Conservation (phyloP, 352 stramenopile genomes). For the Pythium dissimile region DNA sequence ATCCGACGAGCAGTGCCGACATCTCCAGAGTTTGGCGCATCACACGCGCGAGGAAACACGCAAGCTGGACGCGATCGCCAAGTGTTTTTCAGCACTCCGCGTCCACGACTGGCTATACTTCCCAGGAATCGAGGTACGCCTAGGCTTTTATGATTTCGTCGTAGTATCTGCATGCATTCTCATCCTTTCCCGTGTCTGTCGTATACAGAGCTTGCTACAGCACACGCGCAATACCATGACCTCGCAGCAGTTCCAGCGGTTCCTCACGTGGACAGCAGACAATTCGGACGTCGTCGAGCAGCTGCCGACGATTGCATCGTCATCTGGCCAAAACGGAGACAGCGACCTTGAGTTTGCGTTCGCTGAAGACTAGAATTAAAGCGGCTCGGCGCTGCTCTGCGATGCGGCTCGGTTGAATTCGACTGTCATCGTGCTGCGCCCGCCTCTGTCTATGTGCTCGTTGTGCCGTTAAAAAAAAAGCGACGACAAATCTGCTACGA, state of each 20-base stretch:
- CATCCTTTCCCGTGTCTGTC: not conserved
- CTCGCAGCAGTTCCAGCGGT: constrained; percentile 77
- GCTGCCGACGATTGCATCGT: constrained; percentile 43
- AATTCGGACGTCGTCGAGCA: constrained; percentile 71
- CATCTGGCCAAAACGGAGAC: constrained; percentile 28
- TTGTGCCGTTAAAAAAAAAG: constrained; percentile 4
- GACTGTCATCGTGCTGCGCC: too few species aligned
- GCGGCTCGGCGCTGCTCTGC: not conserved
- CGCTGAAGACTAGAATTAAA: constrained; percentile 48
- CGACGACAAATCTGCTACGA: not conserved
- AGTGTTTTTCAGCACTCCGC: constrained; percentile 80
- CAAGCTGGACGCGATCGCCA: constrained; percentile 80
- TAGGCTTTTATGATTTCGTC: not conserved
- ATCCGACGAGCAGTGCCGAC: constrained; percentile 63
- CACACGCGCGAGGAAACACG: constrained; percentile 59
- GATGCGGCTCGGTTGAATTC: too few species aligned
- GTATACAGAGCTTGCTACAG: constrained; percentile 60
- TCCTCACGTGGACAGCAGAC: constrained; percentile 74
- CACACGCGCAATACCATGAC: constrained; percentile 79
- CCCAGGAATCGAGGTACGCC: constrained; percentile 68
- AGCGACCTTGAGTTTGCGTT: constrained; percentile 72
- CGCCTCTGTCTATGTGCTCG: not conserved
- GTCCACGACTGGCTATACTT: constrained; percentile 87
- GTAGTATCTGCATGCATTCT: not conserved
- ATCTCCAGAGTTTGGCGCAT: constrained; percentile 40